Base-by-base conservation (phyloP, 768 basidiomycete genomes). In the Stropharia rugosoannulata region DNA sequence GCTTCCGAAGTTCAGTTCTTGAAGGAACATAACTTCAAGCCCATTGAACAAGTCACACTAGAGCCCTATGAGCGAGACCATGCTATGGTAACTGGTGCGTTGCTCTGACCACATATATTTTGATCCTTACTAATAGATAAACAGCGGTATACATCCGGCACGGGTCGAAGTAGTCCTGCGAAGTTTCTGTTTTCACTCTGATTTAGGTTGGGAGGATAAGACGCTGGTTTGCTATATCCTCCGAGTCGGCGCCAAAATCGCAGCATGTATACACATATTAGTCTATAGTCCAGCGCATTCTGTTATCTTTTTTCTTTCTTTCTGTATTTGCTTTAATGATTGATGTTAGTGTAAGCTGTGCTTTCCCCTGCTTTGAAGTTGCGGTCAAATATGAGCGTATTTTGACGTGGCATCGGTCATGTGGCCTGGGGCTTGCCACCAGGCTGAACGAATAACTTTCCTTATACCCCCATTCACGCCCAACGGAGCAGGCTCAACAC, bases 31-130 rank as follows among this genome's bases (percentile, higher is more conserved):
- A 87, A 85, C 63, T 87, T 99, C 76, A 98, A 95, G 78, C 95
- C 97, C 12, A 77, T 95, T 47, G 95, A 98, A 69, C 96, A 98
- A 76, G 85, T 98, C 1, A 97, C 96, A 3, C 76, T 99, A 38
- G 97, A 98, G 73, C 91, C 91, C 3, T 93, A 94, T 64, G 91
- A 94, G 71, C 81, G 91, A 67, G 92, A 93, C 64, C 91, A 94
- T 63, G 91, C 92, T 3, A 94, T 94, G 89, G 89, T 94, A 18
- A 83, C 88, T 56, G 90, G 87, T 90, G 63, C 51, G 86, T 62
- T 43, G 39, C 46, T 41, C 27, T 36, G 9, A 15, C 13, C 18
- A 43, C 9, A 16, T 44, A 27, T 29, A 36, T 58, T 47, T 46
- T 32, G 29, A 55, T 37, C 43, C 37, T 56, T 46, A 27, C 49